Conservation (phyloP, 2,329 filamentous ascomycete species). For the Claviceps quebecensis region DNA sequence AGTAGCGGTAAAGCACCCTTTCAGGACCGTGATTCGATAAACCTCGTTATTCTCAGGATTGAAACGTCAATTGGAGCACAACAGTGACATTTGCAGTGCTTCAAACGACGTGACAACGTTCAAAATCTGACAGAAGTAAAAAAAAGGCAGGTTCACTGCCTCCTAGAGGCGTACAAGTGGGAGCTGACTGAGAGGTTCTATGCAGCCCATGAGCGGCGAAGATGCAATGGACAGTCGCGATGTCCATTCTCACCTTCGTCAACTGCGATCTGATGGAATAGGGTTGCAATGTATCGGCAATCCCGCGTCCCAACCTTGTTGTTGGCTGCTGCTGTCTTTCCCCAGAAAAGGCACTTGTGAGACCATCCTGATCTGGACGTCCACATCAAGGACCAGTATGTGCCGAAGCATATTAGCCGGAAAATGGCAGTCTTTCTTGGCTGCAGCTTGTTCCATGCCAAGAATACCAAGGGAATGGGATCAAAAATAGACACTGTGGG, state of each 20-base stretch:
- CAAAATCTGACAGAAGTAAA: not conserved
- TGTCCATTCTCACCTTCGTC: not conserved
- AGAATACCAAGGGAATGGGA: not conserved
- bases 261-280: not conserved
- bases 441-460: not conserved
- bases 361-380: not conserved
- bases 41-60: slow-evolving; percentile 11
- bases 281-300: not conserved
- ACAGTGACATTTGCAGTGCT: not conserved
- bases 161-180: not conserved
- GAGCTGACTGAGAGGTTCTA: not conserved
- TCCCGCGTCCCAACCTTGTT: not conserved
- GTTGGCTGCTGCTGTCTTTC: not conserved
- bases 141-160: not conserved
- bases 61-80: not conserved
- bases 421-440: not conserved
- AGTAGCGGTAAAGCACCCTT: slow-evolving; percentile 5
- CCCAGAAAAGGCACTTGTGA: not conserved
- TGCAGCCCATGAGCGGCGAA: not conserved
- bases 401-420: not conserved
- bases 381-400: not conserved
- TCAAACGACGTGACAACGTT: not conserved
- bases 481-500: not conserved
- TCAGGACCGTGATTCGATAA: slow-evolving; percentile 8
- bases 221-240: not conserved